A percentile compares a stretch with the other conserved stretches of the same genome.
Conservation (phyloP, 139 green algal genomes). For the Chlamydomonas incerta region DNA sequence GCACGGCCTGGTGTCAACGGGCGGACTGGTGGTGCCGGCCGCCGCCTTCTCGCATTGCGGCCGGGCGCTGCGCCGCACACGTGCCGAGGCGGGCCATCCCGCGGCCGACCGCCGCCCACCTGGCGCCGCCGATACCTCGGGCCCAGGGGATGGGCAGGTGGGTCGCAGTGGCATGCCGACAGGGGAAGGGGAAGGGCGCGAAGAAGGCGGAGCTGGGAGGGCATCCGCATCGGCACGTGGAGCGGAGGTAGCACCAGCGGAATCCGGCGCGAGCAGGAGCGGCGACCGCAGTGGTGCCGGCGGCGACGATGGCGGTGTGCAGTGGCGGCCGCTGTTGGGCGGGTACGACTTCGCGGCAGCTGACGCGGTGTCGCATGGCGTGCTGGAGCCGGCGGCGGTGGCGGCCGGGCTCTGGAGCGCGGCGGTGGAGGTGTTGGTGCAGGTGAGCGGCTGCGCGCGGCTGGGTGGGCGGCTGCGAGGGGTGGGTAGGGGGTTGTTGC, state of each 20-base stretch:
- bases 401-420: neutral
- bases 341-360: neutral
- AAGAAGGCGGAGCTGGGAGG: no score
- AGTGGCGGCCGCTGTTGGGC: neutral
- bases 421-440: slow-evolving; percentile 17
- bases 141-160: no score
- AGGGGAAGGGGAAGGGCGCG: no score
- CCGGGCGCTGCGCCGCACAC: neutral
- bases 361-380: neutral
- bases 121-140: no score
- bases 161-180: neutral
- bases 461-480: no score
- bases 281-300: neutral
- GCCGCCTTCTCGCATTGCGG: slow-evolving; percentile 3
- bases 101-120: no score
- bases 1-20: neutral
- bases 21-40: slow-evolving; percentile 21
- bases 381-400: slow-evolving; percentile 32
- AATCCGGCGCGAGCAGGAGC: neutral
- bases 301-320: neutral
- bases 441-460: neutral
- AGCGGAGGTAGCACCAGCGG: no score
- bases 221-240: no score
- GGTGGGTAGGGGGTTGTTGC: no score
- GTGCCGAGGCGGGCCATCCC: no score